Evolutionary conservation across 768 basidiomycete species (phyloP).

Genomic region (Grammothele lineata): DNA sequence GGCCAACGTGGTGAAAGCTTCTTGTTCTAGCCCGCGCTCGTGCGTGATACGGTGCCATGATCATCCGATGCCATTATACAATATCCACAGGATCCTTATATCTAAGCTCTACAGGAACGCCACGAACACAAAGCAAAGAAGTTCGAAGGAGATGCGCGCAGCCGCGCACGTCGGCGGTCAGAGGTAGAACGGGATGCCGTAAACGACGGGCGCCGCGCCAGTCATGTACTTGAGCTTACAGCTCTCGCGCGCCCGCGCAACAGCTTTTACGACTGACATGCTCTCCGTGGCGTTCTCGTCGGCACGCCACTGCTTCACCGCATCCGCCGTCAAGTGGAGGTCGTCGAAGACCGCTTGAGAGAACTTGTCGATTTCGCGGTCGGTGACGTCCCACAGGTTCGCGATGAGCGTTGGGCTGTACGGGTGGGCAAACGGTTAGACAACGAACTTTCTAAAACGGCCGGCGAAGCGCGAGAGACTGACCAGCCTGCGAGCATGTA

Average conservation of each 20-base stretch:
- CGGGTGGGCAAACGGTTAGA: not conserved
- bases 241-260: slow-evolving; percentile 70
- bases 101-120: too few species aligned
- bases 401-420: slow-evolving; percentile 81
- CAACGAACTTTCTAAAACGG: not conserved
- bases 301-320: slow-evolving; percentile 19
- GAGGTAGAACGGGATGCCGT: slow-evolving; percentile 92
- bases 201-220: slow-evolving; percentile 91
- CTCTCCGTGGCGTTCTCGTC: slow-evolving; percentile 14
- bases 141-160: too few species aligned
- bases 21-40: too few species aligned
- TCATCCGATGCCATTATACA: too few species aligned
- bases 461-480: slow-evolving; percentile 30
- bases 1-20: too few species aligned
- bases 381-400: slow-evolving; percentile 98
- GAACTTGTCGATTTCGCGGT: slow-evolving; percentile 93
- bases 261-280: slow-evolving; percentile 65
- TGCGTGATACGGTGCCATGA: too few species aligned
- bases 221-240: slow-evolving; percentile 94
- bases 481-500: slow-evolving; percentile 99
- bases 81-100: too few species aligned
- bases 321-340: slow-evolving; percentile 44
- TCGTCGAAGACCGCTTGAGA: slow-evolving; percentile 79
- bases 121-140: too few species aligned
- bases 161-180: too few species aligned